A percentile compares a stretch with the other conserved stretches of the same genome.
Conservation (phyloP, 768 basidiomycete genomes). For the Pleurotus platypus region DNA sequence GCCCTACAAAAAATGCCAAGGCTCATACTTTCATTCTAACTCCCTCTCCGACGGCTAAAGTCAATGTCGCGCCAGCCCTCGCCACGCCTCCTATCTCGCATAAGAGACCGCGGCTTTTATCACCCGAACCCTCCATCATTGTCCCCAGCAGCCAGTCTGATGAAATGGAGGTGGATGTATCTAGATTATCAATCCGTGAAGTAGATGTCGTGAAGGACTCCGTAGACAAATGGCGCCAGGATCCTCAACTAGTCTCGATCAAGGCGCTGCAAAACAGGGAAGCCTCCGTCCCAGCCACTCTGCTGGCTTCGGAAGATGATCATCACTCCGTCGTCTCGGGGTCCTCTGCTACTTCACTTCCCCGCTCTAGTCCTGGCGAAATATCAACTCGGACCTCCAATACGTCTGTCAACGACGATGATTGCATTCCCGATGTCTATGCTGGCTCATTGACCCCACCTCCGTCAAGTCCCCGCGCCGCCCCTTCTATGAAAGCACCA, state of each 20-base stretch:
- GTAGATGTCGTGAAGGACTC: constrained; percentile 26
- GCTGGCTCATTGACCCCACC: not conserved
- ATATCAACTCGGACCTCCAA: not conserved
- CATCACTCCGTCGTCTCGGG: constrained; percentile 12
- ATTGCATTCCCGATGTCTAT: not conserved
- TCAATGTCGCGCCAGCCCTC: constrained; percentile 8
- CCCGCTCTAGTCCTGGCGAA: not conserved
- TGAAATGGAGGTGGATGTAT: constrained; percentile 50
- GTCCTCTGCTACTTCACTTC: constrained; percentile 16
- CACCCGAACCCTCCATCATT: constrained; percentile 25
- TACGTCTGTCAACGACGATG: not conserved
- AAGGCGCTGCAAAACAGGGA: not conserved
- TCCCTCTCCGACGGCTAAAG: not conserved
- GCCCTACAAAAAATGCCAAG: constrained; percentile 9
- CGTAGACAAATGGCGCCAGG: constrained; percentile 41
- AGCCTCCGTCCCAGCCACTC: constrained; percentile 11
- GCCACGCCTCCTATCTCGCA: constrained; percentile 11
- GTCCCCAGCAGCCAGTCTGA: constrained; percentile 69
- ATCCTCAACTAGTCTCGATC: not conserved
- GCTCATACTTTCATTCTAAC: not conserved
- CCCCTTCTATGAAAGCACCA: constrained; percentile 16
- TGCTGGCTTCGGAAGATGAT: constrained; percentile 16
- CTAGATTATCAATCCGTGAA: constrained; percentile 20
- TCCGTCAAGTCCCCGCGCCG: not conserved
- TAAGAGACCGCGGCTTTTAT: constrained; percentile 37